phyloP scores from a whole-genome alignment of 2,329 filamentous ascomycete genomes.

The Aspergillus sp. region DNA sequence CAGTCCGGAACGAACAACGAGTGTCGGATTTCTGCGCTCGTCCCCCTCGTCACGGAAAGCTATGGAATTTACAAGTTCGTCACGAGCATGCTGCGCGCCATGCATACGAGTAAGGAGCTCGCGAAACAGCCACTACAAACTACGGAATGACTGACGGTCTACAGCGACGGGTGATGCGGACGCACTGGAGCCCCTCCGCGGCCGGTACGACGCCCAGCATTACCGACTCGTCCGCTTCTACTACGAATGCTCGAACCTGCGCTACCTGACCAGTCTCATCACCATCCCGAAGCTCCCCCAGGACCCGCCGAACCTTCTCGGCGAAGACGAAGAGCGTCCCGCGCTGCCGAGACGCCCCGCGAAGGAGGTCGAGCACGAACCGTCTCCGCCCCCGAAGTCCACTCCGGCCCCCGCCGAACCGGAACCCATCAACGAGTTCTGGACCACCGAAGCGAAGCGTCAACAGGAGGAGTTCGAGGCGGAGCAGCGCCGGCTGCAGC shows the following conservation, averaged over 20 bases:
- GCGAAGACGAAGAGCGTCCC: constrained; percentile 80
- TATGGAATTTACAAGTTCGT: constrained; percentile 99
- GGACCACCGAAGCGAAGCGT: constrained; percentile 87
- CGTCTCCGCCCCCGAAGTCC: constrained; percentile 66
- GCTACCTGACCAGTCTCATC: constrained; percentile 94
- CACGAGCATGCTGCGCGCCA: constrained; percentile 97
- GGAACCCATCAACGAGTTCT: constrained; percentile 95
- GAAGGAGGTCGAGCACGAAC: constrained; percentile 67
- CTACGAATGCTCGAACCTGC: constrained; percentile 96
- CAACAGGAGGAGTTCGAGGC: constrained; percentile 95
- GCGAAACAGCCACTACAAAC: background rate
- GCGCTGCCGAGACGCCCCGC: constrained; percentile 74
- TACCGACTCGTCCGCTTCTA: constrained; percentile 97
- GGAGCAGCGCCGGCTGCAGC: constrained; percentile 83
- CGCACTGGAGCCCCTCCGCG: constrained; percentile 80
- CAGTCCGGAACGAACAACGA: constrained; percentile 89
- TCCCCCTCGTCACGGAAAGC: constrained; percentile 92
- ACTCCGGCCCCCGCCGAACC: constrained; percentile 71
- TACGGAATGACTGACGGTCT: constrained; percentile 5
- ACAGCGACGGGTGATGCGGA: constrained; percentile 88
- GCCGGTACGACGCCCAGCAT: constrained; percentile 91
- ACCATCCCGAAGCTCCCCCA: constrained; percentile 94
- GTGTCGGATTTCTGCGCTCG: constrained; percentile 89
- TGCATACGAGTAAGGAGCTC: constrained; percentile 76
- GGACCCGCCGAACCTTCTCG: constrained; percentile 84